Conservation (phyloP, 129 eudicot genomes). For the Chrysanthemum seticuspe region DNA sequence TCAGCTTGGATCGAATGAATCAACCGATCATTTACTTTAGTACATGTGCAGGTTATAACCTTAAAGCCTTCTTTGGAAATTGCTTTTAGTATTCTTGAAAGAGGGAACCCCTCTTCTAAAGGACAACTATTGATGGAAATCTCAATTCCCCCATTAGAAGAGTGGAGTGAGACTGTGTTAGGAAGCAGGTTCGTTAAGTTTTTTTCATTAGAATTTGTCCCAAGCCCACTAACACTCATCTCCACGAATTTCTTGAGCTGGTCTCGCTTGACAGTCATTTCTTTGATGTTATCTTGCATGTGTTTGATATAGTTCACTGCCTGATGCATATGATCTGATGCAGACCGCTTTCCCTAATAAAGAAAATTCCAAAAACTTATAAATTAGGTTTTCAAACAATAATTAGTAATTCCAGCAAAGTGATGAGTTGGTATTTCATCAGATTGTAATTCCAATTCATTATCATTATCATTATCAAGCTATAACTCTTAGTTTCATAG, state of each 20-base stretch:
- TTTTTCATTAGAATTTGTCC: background rate
- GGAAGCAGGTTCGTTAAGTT: constrained; percentile 6
- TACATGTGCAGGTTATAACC: constrained; percentile 45
- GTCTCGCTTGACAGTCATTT: constrained; percentile 38
- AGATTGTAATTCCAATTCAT: background rate
- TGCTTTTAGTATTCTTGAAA: constrained; percentile 39
- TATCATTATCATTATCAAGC: background rate
- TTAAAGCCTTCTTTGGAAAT: constrained; percentile 39
- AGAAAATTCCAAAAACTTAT: background rate
- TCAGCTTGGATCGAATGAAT: constrained; percentile 49
- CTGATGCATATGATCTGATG: constrained; percentile 61
- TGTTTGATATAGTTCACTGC: constrained; percentile 54
- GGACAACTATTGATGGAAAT: constrained; percentile 40
- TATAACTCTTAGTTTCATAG: background rate
- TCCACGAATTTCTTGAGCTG: constrained; percentile 37
- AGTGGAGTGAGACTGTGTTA: constrained; percentile 35
- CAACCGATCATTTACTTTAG: constrained; percentile 37
- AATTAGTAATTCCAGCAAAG: no score
- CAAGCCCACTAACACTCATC: background rate
- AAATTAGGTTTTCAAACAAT: background rate
- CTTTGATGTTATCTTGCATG: constrained; percentile 42
- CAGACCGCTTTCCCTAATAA: constrained; percentile 59
- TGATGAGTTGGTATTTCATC: no score
- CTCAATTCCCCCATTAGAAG: constrained; percentile 35
- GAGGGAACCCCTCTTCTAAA: constrained; percentile 35